Percentiles rank a stretch among this genome's conserved stretches.
Evolutionary conservation across 805 yeast species (phyloP).

Genomic region (Saturnispora quitensis): DNA sequence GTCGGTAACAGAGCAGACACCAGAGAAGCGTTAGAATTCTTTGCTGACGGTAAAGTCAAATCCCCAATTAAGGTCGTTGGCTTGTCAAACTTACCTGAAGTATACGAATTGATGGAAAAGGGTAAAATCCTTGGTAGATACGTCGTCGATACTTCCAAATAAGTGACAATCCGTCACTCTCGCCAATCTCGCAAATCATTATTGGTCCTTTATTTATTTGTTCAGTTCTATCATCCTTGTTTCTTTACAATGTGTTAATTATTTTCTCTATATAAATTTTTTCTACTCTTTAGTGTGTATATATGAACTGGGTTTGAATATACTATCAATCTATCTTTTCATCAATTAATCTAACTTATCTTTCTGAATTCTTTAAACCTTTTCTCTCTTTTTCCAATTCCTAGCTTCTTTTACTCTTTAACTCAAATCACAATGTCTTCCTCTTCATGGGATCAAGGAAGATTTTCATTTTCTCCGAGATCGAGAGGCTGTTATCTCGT

Average conservation of each 20-base stretch:
- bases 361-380: background rate
- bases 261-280: background rate
- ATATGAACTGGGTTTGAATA: constrained; percentile 3
- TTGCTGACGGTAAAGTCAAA: constrained; percentile 40
- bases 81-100: constrained; percentile 38
- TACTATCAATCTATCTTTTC: constrained; percentile 7
- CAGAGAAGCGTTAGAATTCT: constrained; percentile 49
- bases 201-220: background rate
- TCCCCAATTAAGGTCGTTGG: constrained; percentile 50
- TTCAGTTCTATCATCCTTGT: background rate
- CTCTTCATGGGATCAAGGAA: constrained; percentile 51
- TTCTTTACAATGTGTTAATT: background rate
- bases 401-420: background rate
- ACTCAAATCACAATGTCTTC: background rate
- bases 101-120: constrained; percentile 48
- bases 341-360: background rate
- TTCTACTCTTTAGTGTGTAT: background rate
- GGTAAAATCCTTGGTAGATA: constrained; percentile 58
- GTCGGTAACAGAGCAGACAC: constrained; percentile 57
- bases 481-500: constrained; percentile 63
- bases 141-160: constrained; percentile 46
- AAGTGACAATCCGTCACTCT: background rate
- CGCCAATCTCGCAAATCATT: background rate
- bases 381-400: background rate
- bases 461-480: constrained; percentile 46